phyloP scores from a whole-genome alignment of 768 basidiomycete genomes.

The Scleroderma bovista region DNA sequence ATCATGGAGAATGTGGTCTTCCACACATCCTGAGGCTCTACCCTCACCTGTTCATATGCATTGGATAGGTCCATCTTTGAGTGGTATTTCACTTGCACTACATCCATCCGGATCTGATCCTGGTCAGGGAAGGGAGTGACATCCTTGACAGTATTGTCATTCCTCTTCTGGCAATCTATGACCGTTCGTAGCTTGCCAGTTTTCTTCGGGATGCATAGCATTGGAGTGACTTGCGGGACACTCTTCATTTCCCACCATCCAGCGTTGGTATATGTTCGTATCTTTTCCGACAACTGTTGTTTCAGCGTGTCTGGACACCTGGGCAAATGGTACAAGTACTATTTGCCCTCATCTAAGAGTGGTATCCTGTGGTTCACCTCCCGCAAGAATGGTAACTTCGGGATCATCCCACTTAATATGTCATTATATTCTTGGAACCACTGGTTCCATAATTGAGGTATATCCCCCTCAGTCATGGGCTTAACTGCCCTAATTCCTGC shows the following conservation, averaged over 20 bases:
- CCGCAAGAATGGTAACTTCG: neutral
- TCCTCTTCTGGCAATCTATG: conserved; percentile 30
- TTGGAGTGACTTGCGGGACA: conserved; percentile 7
- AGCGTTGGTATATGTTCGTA: conserved; percentile 18
- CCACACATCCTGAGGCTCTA: conserved; percentile 23
- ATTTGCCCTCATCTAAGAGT: conserved; percentile 10
- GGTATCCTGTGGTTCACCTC: neutral
- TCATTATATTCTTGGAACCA: neutral
- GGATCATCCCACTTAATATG: neutral
- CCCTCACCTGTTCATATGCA: conserved; percentile 39
- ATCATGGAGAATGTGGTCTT: conserved; percentile 21
- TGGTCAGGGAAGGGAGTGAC: too few species aligned
- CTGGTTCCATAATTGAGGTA: neutral
- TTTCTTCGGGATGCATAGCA: conserved; percentile 28
- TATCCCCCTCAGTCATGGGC: neutral
- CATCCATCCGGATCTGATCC: conserved; percentile 30
- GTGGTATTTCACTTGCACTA: conserved; percentile 25
- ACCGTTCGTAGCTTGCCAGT: conserved; percentile 30
- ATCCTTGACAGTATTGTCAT: conserved; percentile 37
- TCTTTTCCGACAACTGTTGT: neutral
- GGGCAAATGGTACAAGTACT: neutral
- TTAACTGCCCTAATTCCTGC: neutral
- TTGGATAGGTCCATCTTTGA: conserved; percentile 39
- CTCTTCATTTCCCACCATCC: conserved; percentile 28
- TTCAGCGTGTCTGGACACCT: neutral